Conservation (phyloP, 2,329 filamentous ascomycete species). For the Exophiala aquamarina region DNA sequence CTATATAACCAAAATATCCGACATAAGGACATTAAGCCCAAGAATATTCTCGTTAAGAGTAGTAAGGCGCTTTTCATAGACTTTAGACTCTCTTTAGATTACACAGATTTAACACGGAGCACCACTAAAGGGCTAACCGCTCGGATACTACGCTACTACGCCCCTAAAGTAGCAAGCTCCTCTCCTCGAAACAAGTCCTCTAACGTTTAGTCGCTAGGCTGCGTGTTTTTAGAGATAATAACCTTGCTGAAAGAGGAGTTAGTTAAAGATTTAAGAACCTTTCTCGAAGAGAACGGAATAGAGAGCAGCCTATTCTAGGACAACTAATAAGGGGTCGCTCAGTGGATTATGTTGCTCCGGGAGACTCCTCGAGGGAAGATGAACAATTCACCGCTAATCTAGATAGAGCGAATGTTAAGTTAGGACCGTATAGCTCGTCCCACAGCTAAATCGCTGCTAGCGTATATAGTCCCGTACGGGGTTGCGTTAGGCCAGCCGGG, state of each 20-base stretch:
- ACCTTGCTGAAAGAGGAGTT: slow-evolving; percentile 10
- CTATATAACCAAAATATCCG: slow-evolving; percentile 18
- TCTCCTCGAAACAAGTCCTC: background rate
- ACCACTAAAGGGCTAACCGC: slow-evolving; percentile 1
- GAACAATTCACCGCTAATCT: no score
- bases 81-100: slow-evolving; percentile 22
- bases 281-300: no score
- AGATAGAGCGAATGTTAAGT: no score
- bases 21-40: slow-evolving; percentile 28
- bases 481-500: no score
- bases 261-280: background rate
- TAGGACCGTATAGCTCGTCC: no score
- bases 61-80: slow-evolving; percentile 19
- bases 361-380: no score
- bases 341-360: no score
- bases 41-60: slow-evolving; percentile 24
- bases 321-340: no score
- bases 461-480: no score
- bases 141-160: slow-evolving; percentile 3
- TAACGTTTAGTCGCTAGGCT: slow-evolving; percentile 18
- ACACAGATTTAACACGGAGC: slow-evolving; percentile 6
- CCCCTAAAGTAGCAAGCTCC: slow-evolving; percentile 4
- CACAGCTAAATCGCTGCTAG: no score
- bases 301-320: no score
- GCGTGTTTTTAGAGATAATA: slow-evolving; percentile 19